Evolutionary conservation across 2,329 filamentous ascomycete genomes (phyloP), one percentile per base, ranked within the genome.

Genomic region (Elsinoe necatrix): DNA sequence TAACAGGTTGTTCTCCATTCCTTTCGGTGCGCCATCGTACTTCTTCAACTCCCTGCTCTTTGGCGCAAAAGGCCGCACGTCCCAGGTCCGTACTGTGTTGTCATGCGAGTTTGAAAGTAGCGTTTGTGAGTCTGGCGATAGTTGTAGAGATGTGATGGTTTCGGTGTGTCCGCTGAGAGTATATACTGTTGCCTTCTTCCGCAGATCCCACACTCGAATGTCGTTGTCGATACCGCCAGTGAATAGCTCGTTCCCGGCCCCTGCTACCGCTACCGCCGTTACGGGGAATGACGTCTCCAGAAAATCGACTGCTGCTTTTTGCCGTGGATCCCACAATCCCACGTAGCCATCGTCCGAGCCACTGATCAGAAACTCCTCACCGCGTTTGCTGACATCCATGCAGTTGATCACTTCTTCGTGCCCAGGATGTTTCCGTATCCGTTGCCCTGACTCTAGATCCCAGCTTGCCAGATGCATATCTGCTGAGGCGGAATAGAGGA

Each of bases 401-500:
- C 86, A 82, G 71, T 97, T 98, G 75, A 98, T 85, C n/a, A 96
- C 81, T 69, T 96, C 92, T 66, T 96, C 91, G 67, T 98, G 93
- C 0, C 93, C 93, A 9, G 90, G 77, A 67, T 98, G 95, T 67
- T 89, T 82, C 61, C 93, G 86, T 79, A 97, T 95, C 66, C 93
- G 83, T 62, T 86, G 81, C n/a, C 92, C 92, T 0, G 89, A 91
- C 63, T 93, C 92, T 41, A 95, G 74, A 67, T 98, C 92, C 92
- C 92, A 98, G 69, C 89, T 95, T 37, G 91, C 91, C 27, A 97
- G 78, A 63, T 91, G 89, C 81, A 84, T 91, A 69, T 98, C 93
- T 63, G 93, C 91, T 31, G 91, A 95, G 43, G 91, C 91, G 6
- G 92, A 93, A 68, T 92, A 97, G 54, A 98, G 72, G 41, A 92